Percentiles rank a stretch among this genome's conserved stretches.
Conservation (phyloP, 306 rosid species). For the Cajanus cajan region DNA sequence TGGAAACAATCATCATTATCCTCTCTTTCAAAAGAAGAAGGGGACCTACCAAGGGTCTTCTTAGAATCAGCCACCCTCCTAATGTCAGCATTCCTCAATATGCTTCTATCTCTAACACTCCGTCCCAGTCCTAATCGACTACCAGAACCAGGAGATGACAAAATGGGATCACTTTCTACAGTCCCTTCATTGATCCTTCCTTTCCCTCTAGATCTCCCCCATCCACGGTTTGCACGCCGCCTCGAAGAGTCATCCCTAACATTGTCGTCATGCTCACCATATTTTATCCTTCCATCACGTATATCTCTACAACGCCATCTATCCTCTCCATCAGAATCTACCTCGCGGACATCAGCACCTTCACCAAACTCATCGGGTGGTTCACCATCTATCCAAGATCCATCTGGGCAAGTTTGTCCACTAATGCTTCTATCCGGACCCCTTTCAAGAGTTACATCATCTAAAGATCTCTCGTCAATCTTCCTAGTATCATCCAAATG, state of each 20-base stretch:
- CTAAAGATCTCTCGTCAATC: slow-evolving; percentile 66
- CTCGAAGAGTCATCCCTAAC: slow-evolving; percentile 74
- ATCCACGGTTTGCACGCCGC: slow-evolving; percentile 76
- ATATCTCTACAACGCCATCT: slow-evolving; percentile 65
- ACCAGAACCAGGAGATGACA: slow-evolving; percentile 80
- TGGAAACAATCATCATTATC: slow-evolving; percentile 82
- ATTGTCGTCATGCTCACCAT: slow-evolving; percentile 73
- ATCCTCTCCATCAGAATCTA: slow-evolving; percentile 62
- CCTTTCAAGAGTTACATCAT: slow-evolving; percentile 61
- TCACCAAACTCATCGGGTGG: slow-evolving; percentile 56
- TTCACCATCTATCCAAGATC: slow-evolving; percentile 59
- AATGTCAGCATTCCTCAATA: slow-evolving; percentile 49
- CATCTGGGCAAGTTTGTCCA: slow-evolving; percentile 56
- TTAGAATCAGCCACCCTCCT: slow-evolving; percentile 60
- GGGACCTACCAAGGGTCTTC: slow-evolving; percentile 44
- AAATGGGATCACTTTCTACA: slow-evolving; percentile 60
- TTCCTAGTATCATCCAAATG: slow-evolving; percentile 68
- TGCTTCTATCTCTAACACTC: slow-evolving; percentile 59
- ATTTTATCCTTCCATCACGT: slow-evolving; percentile 66
- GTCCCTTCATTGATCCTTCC: slow-evolving; percentile 72
- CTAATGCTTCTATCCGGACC: slow-evolving; percentile 53
- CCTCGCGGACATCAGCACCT: slow-evolving; percentile 41
- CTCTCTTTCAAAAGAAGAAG: slow-evolving; percentile 60
- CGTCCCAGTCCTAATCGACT: slow-evolving; percentile 65
- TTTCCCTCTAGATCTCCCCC: slow-evolving; percentile 71